Conservation (phyloP, 345 rosid species). For the Boechera retrofracta region DNA sequence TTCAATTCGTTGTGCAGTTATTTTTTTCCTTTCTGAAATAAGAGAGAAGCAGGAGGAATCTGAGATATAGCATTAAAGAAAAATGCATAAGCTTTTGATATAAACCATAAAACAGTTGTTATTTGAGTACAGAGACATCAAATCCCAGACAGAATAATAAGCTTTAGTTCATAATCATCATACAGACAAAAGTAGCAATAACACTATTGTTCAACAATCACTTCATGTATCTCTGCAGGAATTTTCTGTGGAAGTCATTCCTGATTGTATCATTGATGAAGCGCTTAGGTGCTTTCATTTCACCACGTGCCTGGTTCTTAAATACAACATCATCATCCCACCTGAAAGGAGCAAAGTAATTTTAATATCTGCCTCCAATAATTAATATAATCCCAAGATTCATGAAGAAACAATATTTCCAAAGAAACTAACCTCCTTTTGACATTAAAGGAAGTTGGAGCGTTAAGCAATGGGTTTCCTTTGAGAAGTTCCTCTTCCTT, state of each 20-base stretch:
- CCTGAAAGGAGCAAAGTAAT: slow-evolving; percentile 45
- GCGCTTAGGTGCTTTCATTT: slow-evolving; percentile 89
- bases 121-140: slow-evolving; percentile 32
- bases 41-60: slow-evolving; percentile 6
- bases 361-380: slow-evolving; percentile 13
- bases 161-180: slow-evolving; percentile 26
- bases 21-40: not conserved
- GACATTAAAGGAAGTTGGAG: slow-evolving; percentile 74
- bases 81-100: slow-evolving; percentile 32
- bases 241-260: slow-evolving; percentile 92
- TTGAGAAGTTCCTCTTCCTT: slow-evolving; percentile 93
- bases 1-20: too few relatives aligned
- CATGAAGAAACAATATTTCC: not conserved
- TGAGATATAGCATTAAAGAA: not conserved
- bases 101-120: slow-evolving; percentile 20
- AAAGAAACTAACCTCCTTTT: slow-evolving; percentile 71
- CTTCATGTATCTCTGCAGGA: slow-evolving; percentile 95
- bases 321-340: slow-evolving; percentile 99
- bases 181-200: slow-evolving; percentile 34
- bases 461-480: slow-evolving; percentile 88
- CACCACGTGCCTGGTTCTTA: slow-evolving; percentile 98
- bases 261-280: slow-evolving; percentile 97
- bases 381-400: not conserved
- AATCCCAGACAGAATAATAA: slow-evolving; percentile 28
- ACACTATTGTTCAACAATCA: slow-evolving; percentile 43